phyloP scores from a whole-genome alignment of 768 basidiomycete species.

The Mycena alexandri region DNA sequence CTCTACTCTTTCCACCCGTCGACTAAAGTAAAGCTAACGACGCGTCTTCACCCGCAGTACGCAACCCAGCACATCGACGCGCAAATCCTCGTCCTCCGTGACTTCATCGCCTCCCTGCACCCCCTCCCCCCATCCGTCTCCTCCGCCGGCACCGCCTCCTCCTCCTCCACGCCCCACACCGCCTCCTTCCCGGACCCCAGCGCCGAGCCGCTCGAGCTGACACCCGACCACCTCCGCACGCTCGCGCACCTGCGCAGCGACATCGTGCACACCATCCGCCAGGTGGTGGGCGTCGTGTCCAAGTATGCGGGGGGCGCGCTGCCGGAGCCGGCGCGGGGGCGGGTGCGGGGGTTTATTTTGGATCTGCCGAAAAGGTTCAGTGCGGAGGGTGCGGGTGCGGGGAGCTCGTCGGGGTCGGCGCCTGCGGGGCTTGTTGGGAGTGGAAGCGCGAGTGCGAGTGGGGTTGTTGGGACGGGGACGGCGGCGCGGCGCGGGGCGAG shows the following conservation, averaged over 20 bases:
- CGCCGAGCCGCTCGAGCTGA: constrained; percentile 44
- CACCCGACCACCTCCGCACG: constrained; percentile 69
- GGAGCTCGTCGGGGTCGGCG: constrained; percentile 35
- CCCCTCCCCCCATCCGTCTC: constrained; percentile 54
- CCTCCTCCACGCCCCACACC: constrained; percentile 36
- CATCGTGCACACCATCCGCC: constrained; percentile 89
- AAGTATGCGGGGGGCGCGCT: constrained; percentile 89
- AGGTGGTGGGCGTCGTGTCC: constrained; percentile 89
- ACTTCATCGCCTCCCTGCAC: constrained; percentile 83
- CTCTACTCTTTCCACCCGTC: not conserved
- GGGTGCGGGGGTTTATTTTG: constrained; percentile 83
- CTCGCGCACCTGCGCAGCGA: constrained; percentile 81
- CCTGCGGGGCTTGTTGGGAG: constrained; percentile 47
- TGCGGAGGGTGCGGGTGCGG: constrained; percentile 38
- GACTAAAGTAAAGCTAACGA: not conserved
- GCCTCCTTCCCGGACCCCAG: constrained; percentile 38
- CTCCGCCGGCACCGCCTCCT: constrained; percentile 26
- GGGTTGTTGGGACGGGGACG: constrained; percentile 49
- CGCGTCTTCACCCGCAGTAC: constrained; percentile 71
- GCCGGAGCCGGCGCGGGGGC: constrained; percentile 83
- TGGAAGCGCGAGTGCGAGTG: constrained; percentile 45
- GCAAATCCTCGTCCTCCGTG: constrained; percentile 86
- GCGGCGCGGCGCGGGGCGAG: constrained; percentile 47
- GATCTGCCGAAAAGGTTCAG: constrained; percentile 65
- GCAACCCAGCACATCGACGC: constrained; percentile 90